phyloP scores from a whole-genome alignment of 805 yeast species.

The Hanseniaspora lachancei region DNA sequence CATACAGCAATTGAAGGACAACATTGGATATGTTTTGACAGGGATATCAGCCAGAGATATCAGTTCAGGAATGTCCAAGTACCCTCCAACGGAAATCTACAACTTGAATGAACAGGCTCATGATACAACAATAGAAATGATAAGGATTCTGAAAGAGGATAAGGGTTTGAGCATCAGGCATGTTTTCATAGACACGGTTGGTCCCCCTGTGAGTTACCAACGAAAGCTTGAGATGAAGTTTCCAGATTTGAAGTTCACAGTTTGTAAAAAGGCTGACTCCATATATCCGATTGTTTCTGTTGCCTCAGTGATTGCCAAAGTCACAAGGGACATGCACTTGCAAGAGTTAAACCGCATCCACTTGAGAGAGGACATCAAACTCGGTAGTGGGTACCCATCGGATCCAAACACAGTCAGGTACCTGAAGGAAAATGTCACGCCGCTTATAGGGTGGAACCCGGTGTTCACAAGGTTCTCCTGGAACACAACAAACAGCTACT shows the following conservation, averaged over 20 bases:
- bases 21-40: slow-evolving; percentile 75
- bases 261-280: slow-evolving; percentile 90
- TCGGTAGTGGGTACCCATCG: slow-evolving; percentile 88
- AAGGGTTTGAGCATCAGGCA: slow-evolving; percentile 53
- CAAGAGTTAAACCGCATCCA: slow-evolving; percentile 23
- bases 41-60: slow-evolving; percentile 80
- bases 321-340: slow-evolving; percentile 68
- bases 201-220: slow-evolving; percentile 81
- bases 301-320: slow-evolving; percentile 93
- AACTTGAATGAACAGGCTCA: slow-evolving; percentile 94
- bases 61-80: slow-evolving; percentile 72
- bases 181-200: slow-evolving; percentile 89
- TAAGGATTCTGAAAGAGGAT: slow-evolving; percentile 43
- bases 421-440: slow-evolving; percentile 50
- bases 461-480: slow-evolving; percentile 74
- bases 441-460: slow-evolving; percentile 73
- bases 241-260: slow-evolving; percentile 61
- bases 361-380: slow-evolving; percentile 17
- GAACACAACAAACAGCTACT: slow-evolving; percentile 77
- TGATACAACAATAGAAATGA: slow-evolving; percentile 74
- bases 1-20: slow-evolving; percentile 18
- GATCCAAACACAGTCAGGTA: slow-evolving; percentile 79
- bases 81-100: slow-evolving; percentile 34
- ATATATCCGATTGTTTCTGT: slow-evolving; percentile 83
- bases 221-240: slow-evolving; percentile 55